Conservation (phyloP, 441 rosid species). For the Euphorbia celastroides region DNA sequence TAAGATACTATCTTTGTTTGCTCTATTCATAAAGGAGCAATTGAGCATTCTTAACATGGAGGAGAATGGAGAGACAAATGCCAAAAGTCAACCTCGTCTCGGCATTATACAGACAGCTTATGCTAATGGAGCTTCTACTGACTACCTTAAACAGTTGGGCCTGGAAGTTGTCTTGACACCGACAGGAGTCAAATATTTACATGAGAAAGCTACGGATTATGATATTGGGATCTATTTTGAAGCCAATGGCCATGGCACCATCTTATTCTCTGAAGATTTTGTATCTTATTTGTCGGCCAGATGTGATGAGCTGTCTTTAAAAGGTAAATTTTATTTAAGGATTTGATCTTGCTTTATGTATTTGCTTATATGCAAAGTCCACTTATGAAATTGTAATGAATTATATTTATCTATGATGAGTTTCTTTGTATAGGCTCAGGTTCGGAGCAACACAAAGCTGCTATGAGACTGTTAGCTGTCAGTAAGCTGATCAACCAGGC, state of each 20-base stretch:
- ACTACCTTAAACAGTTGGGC: slow-evolving; percentile 61
- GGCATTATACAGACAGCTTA: slow-evolving; percentile 93
- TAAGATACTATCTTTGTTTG: slow-evolving; percentile 82
- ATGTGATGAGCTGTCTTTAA: slow-evolving; percentile 36
- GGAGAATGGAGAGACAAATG: slow-evolving; percentile 21
- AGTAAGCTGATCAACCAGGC: slow-evolving; percentile 94
- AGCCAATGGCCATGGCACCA: slow-evolving; percentile 97
- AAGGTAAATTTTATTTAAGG: slow-evolving; percentile 38
- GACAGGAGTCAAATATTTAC: slow-evolving; percentile 90
- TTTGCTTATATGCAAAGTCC: slow-evolving; percentile 1
- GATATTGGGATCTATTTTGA: slow-evolving; percentile 95
- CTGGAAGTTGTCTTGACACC: slow-evolving; percentile 65
- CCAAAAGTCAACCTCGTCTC: slow-evolving; percentile 37
- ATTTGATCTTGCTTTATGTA: background rate
- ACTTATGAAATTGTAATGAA: slow-evolving; percentile 4
- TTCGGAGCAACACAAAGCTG: slow-evolving; percentile 71
- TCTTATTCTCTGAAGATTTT: slow-evolving; percentile 64
- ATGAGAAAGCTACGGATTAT: slow-evolving; percentile 67
- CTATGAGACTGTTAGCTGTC: slow-evolving; percentile 65
- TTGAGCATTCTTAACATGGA: slow-evolving; percentile 37
- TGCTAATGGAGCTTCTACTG: slow-evolving; percentile 85
- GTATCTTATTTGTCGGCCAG: slow-evolving; percentile 48
- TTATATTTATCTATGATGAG: no score
- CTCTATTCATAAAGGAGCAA: slow-evolving; percentile 75
- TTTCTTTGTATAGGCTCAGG: slow-evolving; percentile 30